A percentile compares a stretch with the other conserved stretches of the same genome.
These are phyloP conservation scores for Cytospora schulzeri DNA, from an alignment of 2,329 filamentous ascomycete species.

Conservation along the genomic window DNA sequence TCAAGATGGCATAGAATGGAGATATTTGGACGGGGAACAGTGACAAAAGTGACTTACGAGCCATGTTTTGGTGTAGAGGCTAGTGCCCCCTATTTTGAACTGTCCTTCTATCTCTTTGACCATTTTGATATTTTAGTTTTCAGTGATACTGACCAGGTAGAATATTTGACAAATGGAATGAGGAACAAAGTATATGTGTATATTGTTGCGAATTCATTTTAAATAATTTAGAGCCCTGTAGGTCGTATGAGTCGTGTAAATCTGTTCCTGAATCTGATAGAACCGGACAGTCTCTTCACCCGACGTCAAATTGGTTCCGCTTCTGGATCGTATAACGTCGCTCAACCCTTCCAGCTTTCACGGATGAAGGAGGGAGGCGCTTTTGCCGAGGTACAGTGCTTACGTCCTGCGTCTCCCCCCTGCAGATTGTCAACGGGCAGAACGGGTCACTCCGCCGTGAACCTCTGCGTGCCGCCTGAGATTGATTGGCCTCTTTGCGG, in stretches of 20 bases:
- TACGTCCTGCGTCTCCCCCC: too few species aligned
- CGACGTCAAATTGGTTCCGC: background rate
- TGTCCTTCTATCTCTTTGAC: conserved; percentile 51
- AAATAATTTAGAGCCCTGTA: background rate
- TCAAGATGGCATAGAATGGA: background rate
- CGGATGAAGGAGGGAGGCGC: too few species aligned
- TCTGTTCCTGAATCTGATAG: background rate
- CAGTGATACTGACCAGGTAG: background rate
- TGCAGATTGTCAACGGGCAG: background rate
- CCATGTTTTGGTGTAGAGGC: conserved; percentile 61
- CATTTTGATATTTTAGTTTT: conserved; percentile 35
- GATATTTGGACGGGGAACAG: background rate
- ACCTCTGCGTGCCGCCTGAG: background rate
- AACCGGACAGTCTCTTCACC: background rate
- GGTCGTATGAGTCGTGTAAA: background rate
- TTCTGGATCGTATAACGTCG: too few species aligned
- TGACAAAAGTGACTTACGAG: conserved; percentile 46
- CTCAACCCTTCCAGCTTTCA: too few species aligned
- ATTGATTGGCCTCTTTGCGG: conserved; percentile 1
- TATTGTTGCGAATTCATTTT: too few species aligned
- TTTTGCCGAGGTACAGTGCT: too few species aligned
- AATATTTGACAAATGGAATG: background rate
- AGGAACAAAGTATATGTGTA: background rate
- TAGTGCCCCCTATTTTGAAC: conserved; percentile 47
- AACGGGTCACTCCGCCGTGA: background rate